Base-by-base conservation (phyloP, 306 rosid genomes). In the Cicer cuneatum region DNA sequence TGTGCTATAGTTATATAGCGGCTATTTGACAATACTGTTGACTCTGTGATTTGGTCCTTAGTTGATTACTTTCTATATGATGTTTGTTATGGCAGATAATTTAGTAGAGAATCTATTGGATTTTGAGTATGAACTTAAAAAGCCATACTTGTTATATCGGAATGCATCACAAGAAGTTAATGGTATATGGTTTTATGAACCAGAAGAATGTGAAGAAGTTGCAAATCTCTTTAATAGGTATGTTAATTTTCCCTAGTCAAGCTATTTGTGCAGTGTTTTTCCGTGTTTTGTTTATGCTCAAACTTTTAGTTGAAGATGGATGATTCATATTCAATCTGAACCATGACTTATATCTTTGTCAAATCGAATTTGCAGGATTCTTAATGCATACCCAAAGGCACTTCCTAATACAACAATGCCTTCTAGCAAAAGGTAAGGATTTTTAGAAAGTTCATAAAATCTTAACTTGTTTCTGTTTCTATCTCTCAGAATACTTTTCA, bases 161-260 rank as follows among this genome's bases (percentile, higher is more conserved):
- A 93, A 93, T 85, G 94, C 93, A 15, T 83, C 92, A 13, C 98
- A 93, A 83, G 98, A 93, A 81, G 98, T 93, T 84, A 91, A 89
- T 77, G 98, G 98, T 76, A 91, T 93, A 79, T 93, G 98, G 98
- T 93, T 93, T 88, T 93, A 93, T 80, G 91, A 89, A 77, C 60
- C 92, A 59, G 97, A 91, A 19, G 98, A 93, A 83, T 89, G 93
- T 79, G 97, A 91, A 74, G 98, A 93, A 65, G 98, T 93, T 80
- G 98, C 96, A 45, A 85, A 88, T 82, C 97, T 93, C 72, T 93
- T 93, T 70, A 88, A 82, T 66, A 84, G 97, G 97, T 91, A 76
- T 45, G 35, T 5, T 82, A 40, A 53, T 71, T 64, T 60, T 72
- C 69, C 71, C 16, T 10, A 2, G 33, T 65, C 62, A 57, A 24